Evolutionary conservation across 441 rosid species (phyloP), one percentile per base, ranked within the genome.

Genomic region (Croton laevigatus): DNA sequence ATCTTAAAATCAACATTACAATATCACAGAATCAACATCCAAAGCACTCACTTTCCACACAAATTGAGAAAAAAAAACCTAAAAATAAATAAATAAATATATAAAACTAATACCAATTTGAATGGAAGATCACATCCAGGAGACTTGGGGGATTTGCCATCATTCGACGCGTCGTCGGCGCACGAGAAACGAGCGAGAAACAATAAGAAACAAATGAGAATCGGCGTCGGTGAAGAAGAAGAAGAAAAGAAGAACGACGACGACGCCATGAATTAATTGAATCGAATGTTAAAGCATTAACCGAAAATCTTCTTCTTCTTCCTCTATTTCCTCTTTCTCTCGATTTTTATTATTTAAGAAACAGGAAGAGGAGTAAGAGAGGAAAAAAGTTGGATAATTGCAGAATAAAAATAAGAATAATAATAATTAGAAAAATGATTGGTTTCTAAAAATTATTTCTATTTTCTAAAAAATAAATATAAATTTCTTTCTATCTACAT

Each of bases 61-160:
- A 8, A 8, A 51, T 16, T 16, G 0, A 17, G 22, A 9, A 22
- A 16, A 3, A 36, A 5, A n/a, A 45, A 45, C 20, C 2, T 0
- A 54, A 3, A 13, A 16, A 52, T 8, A 27, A n/a, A n/a, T n/a
- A 13, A 38, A 38, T 4, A 38, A 46, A 46, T 4, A 46, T 9
- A 45, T 27, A 2, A 27, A 27, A 27, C 32, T 27, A 27, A 27
- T 27, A 75, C 78, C 74, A 70, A 49, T 49, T 70, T 58, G 59
- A 65, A 70, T 51, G 78, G 68, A 60, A 36, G 51, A n/a, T 66
- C 67, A 32, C 78, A 75, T 54, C 75, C 78, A 5, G 75, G 74
- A 42, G 27, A 66, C 19, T 66, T 71, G 9, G 78, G 75, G 34
- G 74, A 65, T 42, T 42, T 71, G 48, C 20, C 67, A 12, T 51